Conservation (phyloP, 2,329 filamentous ascomycete species). For the Pleurostoma richardsiae region DNA sequence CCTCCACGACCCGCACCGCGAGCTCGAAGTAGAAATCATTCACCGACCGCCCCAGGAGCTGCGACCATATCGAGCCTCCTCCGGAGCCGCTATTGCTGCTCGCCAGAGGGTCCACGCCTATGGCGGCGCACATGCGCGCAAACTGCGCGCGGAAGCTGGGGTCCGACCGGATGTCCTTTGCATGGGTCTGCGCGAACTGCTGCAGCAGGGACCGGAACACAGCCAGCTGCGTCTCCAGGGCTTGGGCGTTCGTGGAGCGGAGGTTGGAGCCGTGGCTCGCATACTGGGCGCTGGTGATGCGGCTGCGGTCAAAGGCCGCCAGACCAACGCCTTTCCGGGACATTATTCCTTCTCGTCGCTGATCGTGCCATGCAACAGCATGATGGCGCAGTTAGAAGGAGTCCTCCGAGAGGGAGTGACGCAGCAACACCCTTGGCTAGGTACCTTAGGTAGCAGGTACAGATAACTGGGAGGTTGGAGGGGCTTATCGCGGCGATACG, state of each 20-base stretch:
- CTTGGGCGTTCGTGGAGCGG: constrained; percentile 77
- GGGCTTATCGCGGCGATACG: too few relatives aligned
- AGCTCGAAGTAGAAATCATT: constrained; percentile 99
- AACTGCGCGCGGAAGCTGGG: constrained; percentile 95
- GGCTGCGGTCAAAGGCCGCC: constrained; percentile 81
- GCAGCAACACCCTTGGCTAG: too few relatives aligned
- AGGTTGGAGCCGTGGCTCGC: constrained; percentile 83
- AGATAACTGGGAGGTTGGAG: too few relatives aligned
- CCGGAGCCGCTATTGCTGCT: constrained; percentile 46
- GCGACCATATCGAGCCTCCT: constrained; percentile 77
- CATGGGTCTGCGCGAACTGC: constrained; percentile 92
- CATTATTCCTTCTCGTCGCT: constrained; percentile 31
- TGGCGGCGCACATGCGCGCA: constrained; percentile 95
- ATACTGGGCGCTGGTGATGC: constrained; percentile 82
- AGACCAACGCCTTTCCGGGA: constrained; percentile 83
- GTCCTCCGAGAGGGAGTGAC: too few relatives aligned
- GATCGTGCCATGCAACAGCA: too few relatives aligned
- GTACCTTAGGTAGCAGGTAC: too few relatives aligned
- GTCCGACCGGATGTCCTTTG: constrained; percentile 92
- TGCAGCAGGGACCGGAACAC: constrained; percentile 95
- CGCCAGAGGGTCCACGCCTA: constrained; percentile 93
- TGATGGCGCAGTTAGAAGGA: too few relatives aligned
- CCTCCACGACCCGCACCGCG: constrained; percentile 89
- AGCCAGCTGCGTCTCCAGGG: constrained; percentile 86
- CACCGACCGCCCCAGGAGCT: constrained; percentile 83